phyloP scores from a whole-genome alignment of 2,329 filamentous ascomycete species.

The Fusarium sp. region DNA sequence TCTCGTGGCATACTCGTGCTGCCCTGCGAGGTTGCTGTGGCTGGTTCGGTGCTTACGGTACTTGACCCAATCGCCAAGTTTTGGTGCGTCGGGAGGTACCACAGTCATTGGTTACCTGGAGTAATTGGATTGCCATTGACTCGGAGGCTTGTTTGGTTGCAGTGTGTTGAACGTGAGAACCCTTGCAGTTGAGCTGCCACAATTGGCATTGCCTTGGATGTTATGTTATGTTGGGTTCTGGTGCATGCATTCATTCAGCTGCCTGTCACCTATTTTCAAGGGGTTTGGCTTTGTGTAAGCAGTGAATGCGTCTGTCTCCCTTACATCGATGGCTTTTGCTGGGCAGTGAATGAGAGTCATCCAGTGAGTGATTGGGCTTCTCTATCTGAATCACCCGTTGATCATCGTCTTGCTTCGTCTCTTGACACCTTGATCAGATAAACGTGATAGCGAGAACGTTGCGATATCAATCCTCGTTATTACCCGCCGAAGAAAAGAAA shows the following conservation, averaged over 20 bases:
- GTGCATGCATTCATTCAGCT: slow-evolving; percentile 1
- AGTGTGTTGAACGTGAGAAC: slow-evolving; percentile 9
- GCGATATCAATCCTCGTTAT: neutral
- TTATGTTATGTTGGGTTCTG: neutral
- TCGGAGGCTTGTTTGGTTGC: slow-evolving; percentile 12
- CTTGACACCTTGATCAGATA: neutral
- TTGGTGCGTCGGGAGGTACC: slow-evolving; percentile 11
- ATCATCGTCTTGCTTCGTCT: neutral
- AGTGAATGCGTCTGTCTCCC: neutral
- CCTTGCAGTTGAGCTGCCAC: slow-evolving; percentile 18
- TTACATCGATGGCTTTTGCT: neutral
- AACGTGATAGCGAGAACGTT: neutral
- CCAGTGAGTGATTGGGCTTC: neutral
- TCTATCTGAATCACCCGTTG: neutral
- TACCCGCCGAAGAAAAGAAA: neutral
- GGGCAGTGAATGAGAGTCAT: neutral
- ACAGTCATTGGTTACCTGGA: neutral
- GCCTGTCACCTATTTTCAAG: slow-evolving; percentile 1
- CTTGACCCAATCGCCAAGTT: slow-evolving; percentile 11
- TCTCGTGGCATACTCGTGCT: slow-evolving; percentile 32
- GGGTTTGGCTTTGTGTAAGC: neutral
- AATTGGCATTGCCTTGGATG: slow-evolving; percentile 6
- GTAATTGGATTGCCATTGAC: slow-evolving; percentile 7
- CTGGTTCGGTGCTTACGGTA: neutral
- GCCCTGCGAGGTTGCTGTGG: neutral